A percentile compares a stretch with the other conserved stretches of the same genome.
phyloP scores from a whole-genome alignment of 176 grass and related monocot species.

The Rhipidocladum racemiflorum region DNA sequence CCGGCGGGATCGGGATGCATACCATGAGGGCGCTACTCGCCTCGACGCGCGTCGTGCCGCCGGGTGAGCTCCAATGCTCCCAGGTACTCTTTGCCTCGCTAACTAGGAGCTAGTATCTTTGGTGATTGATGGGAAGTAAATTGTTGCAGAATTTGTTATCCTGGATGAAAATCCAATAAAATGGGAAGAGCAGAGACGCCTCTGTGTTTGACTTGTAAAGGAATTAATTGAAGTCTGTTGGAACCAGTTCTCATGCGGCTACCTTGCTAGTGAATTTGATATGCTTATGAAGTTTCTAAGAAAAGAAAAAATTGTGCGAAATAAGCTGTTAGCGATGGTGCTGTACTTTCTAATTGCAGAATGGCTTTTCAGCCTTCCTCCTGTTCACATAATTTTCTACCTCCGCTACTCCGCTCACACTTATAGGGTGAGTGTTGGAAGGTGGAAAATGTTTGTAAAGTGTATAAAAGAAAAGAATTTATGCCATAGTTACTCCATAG shows the following conservation, averaged over 20 bases:
- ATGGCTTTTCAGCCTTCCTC: not conserved
- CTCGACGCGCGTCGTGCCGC: constrained; percentile 60
- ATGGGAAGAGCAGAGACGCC: not conserved
- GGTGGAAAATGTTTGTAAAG: not conserved
- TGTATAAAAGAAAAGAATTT: not conserved
- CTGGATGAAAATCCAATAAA: not conserved
- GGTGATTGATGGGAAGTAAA: not conserved
- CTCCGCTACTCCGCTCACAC: not conserved
- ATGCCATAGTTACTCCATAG: not conserved
- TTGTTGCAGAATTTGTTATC: constrained; percentile 9
- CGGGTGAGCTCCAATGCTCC: constrained; percentile 65
- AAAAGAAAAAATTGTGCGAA: not conserved
- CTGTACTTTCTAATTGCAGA: not conserved
- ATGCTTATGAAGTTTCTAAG: not conserved
- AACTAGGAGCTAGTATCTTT: not conserved
- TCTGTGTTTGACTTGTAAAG: not conserved
- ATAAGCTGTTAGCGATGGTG: not conserved
- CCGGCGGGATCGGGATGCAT: constrained; percentile 54
- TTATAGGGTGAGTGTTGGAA: not conserved
- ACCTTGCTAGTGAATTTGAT: not conserved
- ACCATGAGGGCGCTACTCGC: constrained; percentile 78
- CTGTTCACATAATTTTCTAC: not conserved
- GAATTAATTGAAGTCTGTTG: not conserved
- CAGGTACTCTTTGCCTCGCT: constrained; percentile 53
- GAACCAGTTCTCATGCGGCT: not conserved